Evolutionary conservation across 192 early-diverging fungal species (phyloP), one percentile per base, ranked within the genome.

Genomic region (Entophlyctis luteolus): DNA sequence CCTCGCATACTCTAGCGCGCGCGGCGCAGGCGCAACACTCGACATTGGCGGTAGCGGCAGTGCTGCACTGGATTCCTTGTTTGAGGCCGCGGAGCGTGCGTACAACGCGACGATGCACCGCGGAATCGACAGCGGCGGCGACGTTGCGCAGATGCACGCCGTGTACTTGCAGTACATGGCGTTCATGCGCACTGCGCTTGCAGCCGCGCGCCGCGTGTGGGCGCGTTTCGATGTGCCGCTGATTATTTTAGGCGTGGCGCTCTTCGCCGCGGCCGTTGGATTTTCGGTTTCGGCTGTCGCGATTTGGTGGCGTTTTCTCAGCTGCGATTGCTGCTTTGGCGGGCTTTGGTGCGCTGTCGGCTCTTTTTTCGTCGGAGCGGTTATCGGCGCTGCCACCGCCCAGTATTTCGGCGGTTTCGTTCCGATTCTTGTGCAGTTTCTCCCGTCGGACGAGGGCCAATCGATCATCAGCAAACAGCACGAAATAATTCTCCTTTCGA

Each of bases 221-320:
- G 91, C 94, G 16, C 90, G 92, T 31, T 98, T 98, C 69, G 93
- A 98, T 52, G 73, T 85, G 4, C 78, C 80, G 1, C 75, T 90
- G 33, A 96, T 98, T 71, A 59, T 82, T 0, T 59, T 87, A 5
- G 96, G 96, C 8, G 72, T 91, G 1, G 68, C 93, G 29, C 42
- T 75, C 3, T 63, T 83, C 31, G 29, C 68, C 1, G 28, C 74
- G 2, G 23, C 58, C 28, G 20, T 75, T 22, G 48, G 37, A 6
- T 72, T 72, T 12, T 22, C 25, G 25, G 42, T 39, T 33, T 58
- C 31, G 55, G 62, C 23, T 22, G 35, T 25, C 32, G 53, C 8
- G 12, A 29, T 20, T 25, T 39, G 50, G 59, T 65, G 47, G 75
- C 8, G 27, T 49, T 49, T 63, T 48, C 6, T 2, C 28, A 46